These are phyloP conservation scores for Hsuehochloa calcarea DNA, from an alignment of 176 grass and related monocot genomes.

Conservation along the genomic window DNA sequence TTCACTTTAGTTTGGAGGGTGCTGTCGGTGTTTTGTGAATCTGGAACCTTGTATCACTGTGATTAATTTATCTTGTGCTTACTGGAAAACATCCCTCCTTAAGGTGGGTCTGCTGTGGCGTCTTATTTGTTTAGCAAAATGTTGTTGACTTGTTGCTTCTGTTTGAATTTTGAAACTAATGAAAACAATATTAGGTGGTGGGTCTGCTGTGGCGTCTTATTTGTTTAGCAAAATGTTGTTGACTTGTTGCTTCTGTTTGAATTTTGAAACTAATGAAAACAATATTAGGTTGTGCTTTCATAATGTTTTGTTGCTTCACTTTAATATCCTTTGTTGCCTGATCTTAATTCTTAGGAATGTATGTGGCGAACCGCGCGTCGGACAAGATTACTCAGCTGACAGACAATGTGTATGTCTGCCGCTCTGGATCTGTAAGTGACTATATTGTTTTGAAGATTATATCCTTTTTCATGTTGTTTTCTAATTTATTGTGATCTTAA, in stretches of 20 bases:
- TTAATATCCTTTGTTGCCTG: constrained; percentile 2
- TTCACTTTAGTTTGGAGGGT: background rate
- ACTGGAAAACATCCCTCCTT: background rate
- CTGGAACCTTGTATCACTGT: background rate
- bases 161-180: background rate
- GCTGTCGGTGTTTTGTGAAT: background rate
- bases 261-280: background rate
- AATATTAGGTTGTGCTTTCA: background rate
- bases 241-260: background rate
- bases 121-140: background rate
- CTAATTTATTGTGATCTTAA: background rate
- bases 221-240: background rate
- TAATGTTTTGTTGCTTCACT: background rate
- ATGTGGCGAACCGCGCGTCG: constrained; percentile 80
- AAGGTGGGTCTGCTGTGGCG: background rate
- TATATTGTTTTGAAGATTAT: background rate
- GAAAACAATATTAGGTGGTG: background rate
- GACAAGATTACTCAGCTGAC: constrained; percentile 88
- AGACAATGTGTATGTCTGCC: constrained; percentile 88
- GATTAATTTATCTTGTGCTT: background rate
- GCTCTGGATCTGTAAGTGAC: constrained; percentile 87
- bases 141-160: background rate
- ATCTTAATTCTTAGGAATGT: constrained; percentile 62
- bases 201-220: background rate
- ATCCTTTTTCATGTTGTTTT: background rate